phyloP scores from a whole-genome alignment of 257 asterid species.

The Przewalskia tangutica region DNA sequence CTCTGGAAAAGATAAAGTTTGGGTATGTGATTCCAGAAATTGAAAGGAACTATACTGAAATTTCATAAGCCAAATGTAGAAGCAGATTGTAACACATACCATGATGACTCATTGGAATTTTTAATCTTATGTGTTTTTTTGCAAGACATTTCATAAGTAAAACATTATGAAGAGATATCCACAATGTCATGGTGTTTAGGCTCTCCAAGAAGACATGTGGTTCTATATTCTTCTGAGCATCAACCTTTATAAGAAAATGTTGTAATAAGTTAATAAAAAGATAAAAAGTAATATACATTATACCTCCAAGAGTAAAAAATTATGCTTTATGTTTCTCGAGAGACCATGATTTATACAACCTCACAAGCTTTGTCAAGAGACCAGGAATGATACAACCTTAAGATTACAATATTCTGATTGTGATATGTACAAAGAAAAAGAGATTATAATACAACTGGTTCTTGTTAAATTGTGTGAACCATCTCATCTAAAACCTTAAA shows the following conservation, averaged over 20 bases:
- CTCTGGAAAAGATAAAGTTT: neutral
- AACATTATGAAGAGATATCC: neutral
- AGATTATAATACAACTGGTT: neutral
- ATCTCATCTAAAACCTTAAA: neutral
- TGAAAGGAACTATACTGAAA: neutral
- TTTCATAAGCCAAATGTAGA: neutral
- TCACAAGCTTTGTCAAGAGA: neutral
- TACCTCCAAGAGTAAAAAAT: neutral
- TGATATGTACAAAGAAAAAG: neutral
- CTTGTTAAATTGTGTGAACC: neutral
- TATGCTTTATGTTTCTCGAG: neutral
- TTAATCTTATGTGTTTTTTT: neutral
- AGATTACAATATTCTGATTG: neutral
- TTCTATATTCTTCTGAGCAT: neutral
- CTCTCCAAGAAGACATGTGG: slow-evolving; percentile 1
- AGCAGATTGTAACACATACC: neutral
- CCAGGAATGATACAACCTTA: neutral
- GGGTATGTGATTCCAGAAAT: neutral
- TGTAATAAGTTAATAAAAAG: neutral
- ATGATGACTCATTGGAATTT: neutral
- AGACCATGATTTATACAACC: neutral
- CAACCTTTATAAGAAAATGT: neutral
- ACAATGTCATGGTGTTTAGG: neutral
- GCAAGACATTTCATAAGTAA: neutral
- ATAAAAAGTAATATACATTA: neutral